Evolutionary conservation across 2,329 filamentous ascomycete genomes (phyloP), one percentile per base, ranked within the genome.

Genomic region (Fusarium nodosum): DNA sequence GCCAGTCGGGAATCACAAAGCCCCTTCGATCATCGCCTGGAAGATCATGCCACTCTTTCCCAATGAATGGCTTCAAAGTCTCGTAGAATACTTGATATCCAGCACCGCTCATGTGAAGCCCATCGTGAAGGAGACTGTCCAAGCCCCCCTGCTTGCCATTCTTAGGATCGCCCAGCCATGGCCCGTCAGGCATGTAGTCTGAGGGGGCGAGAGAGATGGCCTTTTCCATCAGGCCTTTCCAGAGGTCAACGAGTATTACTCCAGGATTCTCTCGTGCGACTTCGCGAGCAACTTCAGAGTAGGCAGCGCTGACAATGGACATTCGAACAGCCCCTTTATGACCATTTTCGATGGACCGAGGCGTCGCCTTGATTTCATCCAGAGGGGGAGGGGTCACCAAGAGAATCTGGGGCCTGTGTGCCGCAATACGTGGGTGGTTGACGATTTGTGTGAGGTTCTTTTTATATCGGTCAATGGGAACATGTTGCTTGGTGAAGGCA

Each of bases 351-450:
- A 81, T 75, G 75, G 88, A 86, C 34, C 84, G 78, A 64, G 76
- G 76, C 54, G 83, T 82, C 38, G 87, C 80, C 64, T 90, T 87
- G 77, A 93, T 90, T 80, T 97, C 91, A 73, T 97, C 91, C 52
- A 97, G 80, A 0, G 94, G 94, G 2, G 94, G 93, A 28, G 95
- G 93, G 0, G 93, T 91, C 48, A 97, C 85, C 8, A 98, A 82
- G 45, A 97, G 84, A 56, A 94, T 90, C 54, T 87, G 88, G 28
- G 92, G 89, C 36, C 86, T 84, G 75, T 97, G 94, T 8, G 88
- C 89, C 59, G 80, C 79, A 63, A 97, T 85, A 60, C 83, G 82
- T 10, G 91, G 88, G 78, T 97, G 93, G 5, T 84, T 88, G 74
- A 97, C 81, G 72, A 98, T 93, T 28, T 82, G 83, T 68, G 79